Percentiles rank a stretch among this genome's conserved stretches.
Evolutionary conservation across 768 basidiomycete genomes (phyloP).

Genomic region (Termitomyces sp.): DNA sequence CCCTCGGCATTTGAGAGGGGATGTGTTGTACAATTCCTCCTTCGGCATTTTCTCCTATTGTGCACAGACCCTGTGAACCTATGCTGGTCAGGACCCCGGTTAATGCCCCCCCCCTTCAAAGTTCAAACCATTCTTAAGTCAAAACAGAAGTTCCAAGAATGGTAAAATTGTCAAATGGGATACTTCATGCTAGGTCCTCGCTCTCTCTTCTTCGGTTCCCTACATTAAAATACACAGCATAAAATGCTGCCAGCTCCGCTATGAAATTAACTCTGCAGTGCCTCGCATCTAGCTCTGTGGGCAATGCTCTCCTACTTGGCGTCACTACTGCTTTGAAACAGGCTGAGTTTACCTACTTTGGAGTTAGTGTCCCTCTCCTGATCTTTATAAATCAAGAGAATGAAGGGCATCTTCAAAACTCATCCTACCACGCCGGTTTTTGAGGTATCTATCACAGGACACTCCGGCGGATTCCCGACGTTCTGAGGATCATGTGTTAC

Average conservation of each 20-base stretch:
- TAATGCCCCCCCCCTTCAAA: too few relatives aligned
- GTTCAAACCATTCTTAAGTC: too few relatives aligned
- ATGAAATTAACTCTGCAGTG: not conserved
- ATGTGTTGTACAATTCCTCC: too few relatives aligned
- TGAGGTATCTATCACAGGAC: not conserved
- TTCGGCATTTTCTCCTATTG: too few relatives aligned
- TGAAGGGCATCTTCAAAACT: not conserved
- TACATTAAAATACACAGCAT: not conserved
- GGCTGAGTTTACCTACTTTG: not conserved
- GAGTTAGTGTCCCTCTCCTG: not conserved
- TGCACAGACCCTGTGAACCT: too few relatives aligned
- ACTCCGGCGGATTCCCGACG: not conserved
- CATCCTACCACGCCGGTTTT: too few relatives aligned
- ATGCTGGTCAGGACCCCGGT: too few relatives aligned
- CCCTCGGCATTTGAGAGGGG: too few relatives aligned
- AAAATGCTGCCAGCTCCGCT: not conserved
- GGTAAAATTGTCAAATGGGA: too few relatives aligned
- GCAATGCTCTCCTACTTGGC: not conserved
- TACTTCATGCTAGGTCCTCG: not conserved
- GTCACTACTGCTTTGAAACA: not conserved
- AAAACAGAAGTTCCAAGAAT: too few relatives aligned
- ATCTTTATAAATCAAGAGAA: not conserved
- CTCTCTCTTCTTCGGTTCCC: conserved; percentile 1
- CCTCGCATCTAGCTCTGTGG: not conserved
- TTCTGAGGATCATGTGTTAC: not conserved